Evolutionary conservation across 352 stramenopile genomes (phyloP).

Genomic region (Vaucheria bursata): DNA sequence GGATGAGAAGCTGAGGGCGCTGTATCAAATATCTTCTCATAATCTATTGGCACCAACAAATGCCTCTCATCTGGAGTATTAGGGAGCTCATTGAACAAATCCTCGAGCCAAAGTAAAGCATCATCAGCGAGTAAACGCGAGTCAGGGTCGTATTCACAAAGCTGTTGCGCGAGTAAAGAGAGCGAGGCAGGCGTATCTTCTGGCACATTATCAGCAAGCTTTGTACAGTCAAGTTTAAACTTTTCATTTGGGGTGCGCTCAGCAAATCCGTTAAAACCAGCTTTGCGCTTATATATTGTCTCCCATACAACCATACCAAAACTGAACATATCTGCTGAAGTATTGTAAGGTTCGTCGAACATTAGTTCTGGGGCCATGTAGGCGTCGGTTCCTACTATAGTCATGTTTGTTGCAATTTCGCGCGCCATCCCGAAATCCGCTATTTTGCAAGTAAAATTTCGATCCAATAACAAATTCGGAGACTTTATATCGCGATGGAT

Average conservation of each 20-base stretch:
- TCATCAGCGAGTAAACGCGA: slow-evolving; percentile 35
- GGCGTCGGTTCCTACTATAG: slow-evolving; percentile 34
- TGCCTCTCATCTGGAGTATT: not conserved
- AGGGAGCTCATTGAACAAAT: not conserved
- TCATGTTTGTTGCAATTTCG: slow-evolving; percentile 41
- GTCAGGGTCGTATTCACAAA: slow-evolving; percentile 42
- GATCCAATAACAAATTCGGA: slow-evolving; percentile 40
- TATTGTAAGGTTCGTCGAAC: slow-evolving; percentile 33
- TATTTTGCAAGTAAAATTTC: slow-evolving; percentile 28
- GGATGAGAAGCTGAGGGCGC: too few relatives aligned
- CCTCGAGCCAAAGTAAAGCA: slow-evolving; percentile 36
- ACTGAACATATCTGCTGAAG: slow-evolving; percentile 41
- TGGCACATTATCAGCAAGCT: slow-evolving; percentile 17
- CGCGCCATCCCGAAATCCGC: slow-evolving; percentile 45
- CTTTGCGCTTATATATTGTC: slow-evolving; percentile 25
- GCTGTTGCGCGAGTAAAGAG: slow-evolving; percentile 15
- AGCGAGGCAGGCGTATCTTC: slow-evolving; percentile 20
- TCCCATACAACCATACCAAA: slow-evolving; percentile 37
- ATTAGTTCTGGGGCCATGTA: slow-evolving; percentile 46
- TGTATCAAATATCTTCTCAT: not conserved
- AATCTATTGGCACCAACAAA: not conserved
- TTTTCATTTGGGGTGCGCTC: slow-evolving; percentile 11
- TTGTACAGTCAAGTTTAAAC: slow-evolving; percentile 26
- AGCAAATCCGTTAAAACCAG: not conserved
- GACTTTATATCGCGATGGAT: slow-evolving; percentile 48